Evolutionary conservation across 371 early-diverging fungal species (phyloP), one percentile per base, ranked within the genome.

Genomic region (Homolaphlyctis polyrhiza): DNA sequence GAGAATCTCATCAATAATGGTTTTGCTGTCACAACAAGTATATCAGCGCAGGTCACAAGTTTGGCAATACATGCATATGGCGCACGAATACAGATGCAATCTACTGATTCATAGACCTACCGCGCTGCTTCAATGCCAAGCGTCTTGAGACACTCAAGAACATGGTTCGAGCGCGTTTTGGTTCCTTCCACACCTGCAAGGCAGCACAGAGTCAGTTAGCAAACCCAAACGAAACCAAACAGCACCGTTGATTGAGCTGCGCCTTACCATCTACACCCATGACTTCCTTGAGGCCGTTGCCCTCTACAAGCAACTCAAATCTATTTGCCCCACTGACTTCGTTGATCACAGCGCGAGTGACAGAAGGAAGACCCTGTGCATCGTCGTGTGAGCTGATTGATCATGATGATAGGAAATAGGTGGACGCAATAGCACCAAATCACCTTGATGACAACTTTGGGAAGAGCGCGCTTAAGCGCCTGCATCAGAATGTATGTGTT

Each of bases 71-170:
- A 32, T 61, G n/a, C 27, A 61, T 62, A 32, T 29, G 16, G 16
- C 18, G 36, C 36, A 16, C 35, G 52, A 51, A 13, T 63, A 14
- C 33, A 11, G 5, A 29, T 47, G 14, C 14, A 49, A 50, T 47
- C 8, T 6, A 30, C 11, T n/a, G 32, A 6, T 6, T 16, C 48
- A 57, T 27, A 25, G 32, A 57, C 68, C 29, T 25, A 76, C 66
- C 94, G 77, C 16, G 99, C 99, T 8, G 98, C 98, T 73, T 99
- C 99, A 67, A 99, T 99, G 62, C 99, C 99, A 45, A 99, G 81
- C 16, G 91, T 91, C 63, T 89, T 82, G 61, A 87, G 80, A 18
- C 93, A 89, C 78, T 99, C 99, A 80, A 97, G 89, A 57, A 96
- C 86, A 72, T 95, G 92, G 79, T 99, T 99, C 35, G 91, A 91